Evolutionary conservation across 805 yeast species (phyloP).

Genomic region (Naumovozyma castellii): DNA sequence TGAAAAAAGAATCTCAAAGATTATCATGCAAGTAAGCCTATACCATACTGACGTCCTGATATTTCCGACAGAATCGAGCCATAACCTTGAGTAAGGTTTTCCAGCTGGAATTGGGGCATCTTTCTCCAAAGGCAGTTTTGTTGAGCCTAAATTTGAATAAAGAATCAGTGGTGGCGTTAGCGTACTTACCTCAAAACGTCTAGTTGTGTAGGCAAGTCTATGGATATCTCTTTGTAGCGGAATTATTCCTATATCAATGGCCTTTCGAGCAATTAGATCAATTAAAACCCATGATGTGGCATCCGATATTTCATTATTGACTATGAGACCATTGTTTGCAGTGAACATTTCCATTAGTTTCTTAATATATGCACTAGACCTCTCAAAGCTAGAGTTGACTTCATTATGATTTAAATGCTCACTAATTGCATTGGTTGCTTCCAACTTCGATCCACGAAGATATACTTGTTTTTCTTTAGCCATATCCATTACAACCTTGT

Average conservation of each 20-base stretch:
- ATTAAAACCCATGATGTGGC: conserved; percentile 55
- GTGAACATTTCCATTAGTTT: conserved; percentile 34
- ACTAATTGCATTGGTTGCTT: conserved; percentile 13
- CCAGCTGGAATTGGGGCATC: conserved; percentile 45
- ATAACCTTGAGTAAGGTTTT: conserved; percentile 52
- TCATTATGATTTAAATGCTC: conserved; percentile 25
- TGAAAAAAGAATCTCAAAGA: conserved; percentile 37
- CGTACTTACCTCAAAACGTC: conserved; percentile 57
- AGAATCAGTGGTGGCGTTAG: conserved; percentile 56
- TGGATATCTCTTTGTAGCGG: conserved; percentile 42
- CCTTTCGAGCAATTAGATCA: conserved; percentile 39
- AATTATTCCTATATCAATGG: conserved; percentile 40
- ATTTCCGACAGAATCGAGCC: conserved; percentile 62
- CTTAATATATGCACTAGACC: conserved; percentile 39
- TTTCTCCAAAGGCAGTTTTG: conserved; percentile 3
- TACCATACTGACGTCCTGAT: conserved; percentile 56
- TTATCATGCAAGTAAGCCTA: conserved; percentile 39
- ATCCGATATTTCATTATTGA: conserved; percentile 48
- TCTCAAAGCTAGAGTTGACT: conserved; percentile 32
- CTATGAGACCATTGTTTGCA: conserved; percentile 43
- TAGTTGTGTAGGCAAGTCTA: conserved; percentile 63
- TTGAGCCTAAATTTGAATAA: conserved; percentile 24
- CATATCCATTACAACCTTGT: conserved; percentile 35
- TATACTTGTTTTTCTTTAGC: conserved; percentile 46
- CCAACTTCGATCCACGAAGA: conserved; percentile 37